phyloP scores from a whole-genome alignment of 2,329 filamentous ascomycete species.

The Periconia sp. region DNA sequence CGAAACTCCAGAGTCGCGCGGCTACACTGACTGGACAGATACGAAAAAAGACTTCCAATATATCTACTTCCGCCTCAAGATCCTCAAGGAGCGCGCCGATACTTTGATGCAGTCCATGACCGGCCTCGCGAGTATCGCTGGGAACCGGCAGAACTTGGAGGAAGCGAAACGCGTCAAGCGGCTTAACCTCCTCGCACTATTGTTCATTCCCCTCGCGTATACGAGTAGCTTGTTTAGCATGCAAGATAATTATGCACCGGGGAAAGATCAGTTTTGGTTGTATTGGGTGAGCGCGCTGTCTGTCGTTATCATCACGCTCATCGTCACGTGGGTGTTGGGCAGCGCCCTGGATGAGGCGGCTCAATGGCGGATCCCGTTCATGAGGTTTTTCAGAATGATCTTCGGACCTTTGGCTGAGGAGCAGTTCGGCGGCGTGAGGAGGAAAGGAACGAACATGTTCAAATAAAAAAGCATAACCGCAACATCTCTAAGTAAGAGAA shows the following conservation, averaged over 20 bases:
- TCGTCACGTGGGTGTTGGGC: slow-evolving; percentile 28
- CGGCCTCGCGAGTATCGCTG: slow-evolving; percentile 35
- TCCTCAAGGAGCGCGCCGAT: slow-evolving; percentile 36
- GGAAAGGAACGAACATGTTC: too few relatives aligned
- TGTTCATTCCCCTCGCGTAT: slow-evolving; percentile 40
- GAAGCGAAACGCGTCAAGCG: slow-evolving; percentile 39
- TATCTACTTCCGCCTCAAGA: slow-evolving; percentile 33
- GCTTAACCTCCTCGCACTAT: slow-evolving; percentile 32
- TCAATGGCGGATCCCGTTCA: slow-evolving; percentile 22
- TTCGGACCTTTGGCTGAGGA: too few relatives aligned
- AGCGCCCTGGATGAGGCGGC: slow-evolving; percentile 31
- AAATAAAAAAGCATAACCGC: too few relatives aligned
- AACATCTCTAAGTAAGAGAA: too few relatives aligned
- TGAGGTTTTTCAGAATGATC: slow-evolving; percentile 13
- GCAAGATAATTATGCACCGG: slow-evolving; percentile 33
- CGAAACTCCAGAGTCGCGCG: slow-evolving; percentile 1
- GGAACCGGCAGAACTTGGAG: slow-evolving; percentile 37
- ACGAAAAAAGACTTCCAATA: slow-evolving; percentile 37
- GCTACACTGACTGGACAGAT: slow-evolving; percentile 23
- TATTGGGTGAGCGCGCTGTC: slow-evolving; percentile 35
- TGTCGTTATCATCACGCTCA: slow-evolving; percentile 25
- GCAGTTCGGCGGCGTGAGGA: too few relatives aligned
- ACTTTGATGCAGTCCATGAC: slow-evolving; percentile 39
- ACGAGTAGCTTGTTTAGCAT: slow-evolving; percentile 37
- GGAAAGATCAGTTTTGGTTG: slow-evolving; percentile 30